Conservation (phyloP, 768 basidiomycete genomes). For the Rhizopogon vinicolor region DNA sequence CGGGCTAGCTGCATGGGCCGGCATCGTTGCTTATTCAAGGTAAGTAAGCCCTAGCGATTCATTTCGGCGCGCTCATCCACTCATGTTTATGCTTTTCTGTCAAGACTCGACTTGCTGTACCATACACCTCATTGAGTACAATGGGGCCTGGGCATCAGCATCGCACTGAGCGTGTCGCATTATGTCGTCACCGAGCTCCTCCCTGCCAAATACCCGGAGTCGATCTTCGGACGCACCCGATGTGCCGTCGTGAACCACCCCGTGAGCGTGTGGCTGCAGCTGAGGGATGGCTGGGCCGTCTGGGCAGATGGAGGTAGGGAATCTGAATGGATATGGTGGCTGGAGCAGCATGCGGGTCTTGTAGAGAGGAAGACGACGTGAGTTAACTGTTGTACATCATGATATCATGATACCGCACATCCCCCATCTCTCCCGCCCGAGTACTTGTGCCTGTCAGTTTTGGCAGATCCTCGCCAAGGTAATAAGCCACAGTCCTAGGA, state of each 20-base stretch:
- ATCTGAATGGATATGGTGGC: slow-evolving; percentile 63
- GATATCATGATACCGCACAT: neutral
- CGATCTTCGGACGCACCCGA: slow-evolving; percentile 48
- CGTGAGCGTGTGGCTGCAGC: slow-evolving; percentile 57
- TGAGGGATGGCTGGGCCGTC: slow-evolving; percentile 79
- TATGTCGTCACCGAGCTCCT: slow-evolving; percentile 58
- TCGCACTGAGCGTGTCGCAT: slow-evolving; percentile 43
- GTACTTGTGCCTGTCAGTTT: too few relatives aligned
- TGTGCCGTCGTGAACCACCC: slow-evolving; percentile 49
- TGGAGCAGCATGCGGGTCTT: slow-evolving; percentile 27
- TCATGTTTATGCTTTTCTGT: neutral
- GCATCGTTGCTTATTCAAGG: slow-evolving; percentile 76
- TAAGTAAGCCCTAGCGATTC: slow-evolving; percentile 39
- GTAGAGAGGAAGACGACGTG: slow-evolving; percentile 11
- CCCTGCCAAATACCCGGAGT: slow-evolving; percentile 48
- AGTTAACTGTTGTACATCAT: neutral
- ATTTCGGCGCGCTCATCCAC: too few relatives aligned
- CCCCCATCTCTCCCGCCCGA: neutral
- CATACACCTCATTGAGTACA: slow-evolving; percentile 68
- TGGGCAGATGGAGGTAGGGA: slow-evolving; percentile 80
- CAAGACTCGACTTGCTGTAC: slow-evolving; percentile 72
- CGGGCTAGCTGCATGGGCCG: slow-evolving; percentile 52
- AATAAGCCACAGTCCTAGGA: too few relatives aligned
- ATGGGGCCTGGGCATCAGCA: slow-evolving; percentile 72
- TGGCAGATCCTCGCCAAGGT: too few relatives aligned